These are phyloP conservation scores for Collariella sp. DNA, from an alignment of 495 filamentous ascomycete species.

Conservation along the genomic window DNA sequence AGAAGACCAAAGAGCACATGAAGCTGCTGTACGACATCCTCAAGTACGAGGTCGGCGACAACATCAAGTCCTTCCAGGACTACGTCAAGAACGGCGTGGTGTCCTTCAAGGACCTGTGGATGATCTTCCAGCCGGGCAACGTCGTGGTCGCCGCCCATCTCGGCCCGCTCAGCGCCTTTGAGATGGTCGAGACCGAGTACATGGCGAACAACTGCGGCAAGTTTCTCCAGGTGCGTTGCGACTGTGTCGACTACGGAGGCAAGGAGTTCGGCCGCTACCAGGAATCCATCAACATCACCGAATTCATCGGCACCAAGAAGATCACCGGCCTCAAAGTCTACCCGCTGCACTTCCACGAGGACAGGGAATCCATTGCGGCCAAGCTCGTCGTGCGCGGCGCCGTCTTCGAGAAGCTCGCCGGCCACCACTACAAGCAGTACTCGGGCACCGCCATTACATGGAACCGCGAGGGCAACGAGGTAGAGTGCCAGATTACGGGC, in stretches of 20 bases:
- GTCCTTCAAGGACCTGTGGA: slow-evolving; percentile 46
- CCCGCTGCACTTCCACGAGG: slow-evolving; percentile 49
- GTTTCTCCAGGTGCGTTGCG: slow-evolving; percentile 35
- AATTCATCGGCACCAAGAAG: slow-evolving; percentile 48
- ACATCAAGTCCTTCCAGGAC: slow-evolving; percentile 49
- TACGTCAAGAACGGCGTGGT: slow-evolving; percentile 50
- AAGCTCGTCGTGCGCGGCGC: slow-evolving; percentile 40
- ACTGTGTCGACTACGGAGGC: slow-evolving; percentile 55
- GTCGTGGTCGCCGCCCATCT: slow-evolving; percentile 24
- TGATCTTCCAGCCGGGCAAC: slow-evolving; percentile 36
- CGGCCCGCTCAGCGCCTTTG: slow-evolving; percentile 28
- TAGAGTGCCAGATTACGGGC: slow-evolving; percentile 23
- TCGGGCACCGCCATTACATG: slow-evolving; percentile 38
- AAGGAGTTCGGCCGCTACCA: slow-evolving; percentile 45
- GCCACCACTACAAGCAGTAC: slow-evolving; percentile 50
- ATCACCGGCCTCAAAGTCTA: slow-evolving; percentile 49
- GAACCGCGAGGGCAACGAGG: slow-evolving; percentile 29
- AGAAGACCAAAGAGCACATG: slow-evolving; percentile 46
- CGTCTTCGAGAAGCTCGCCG: slow-evolving; percentile 46
- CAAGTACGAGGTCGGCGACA: slow-evolving; percentile 49
- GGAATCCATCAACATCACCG: slow-evolving; percentile 35
- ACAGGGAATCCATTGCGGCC: slow-evolving; percentile 32
- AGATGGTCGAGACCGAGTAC: slow-evolving; percentile 26
- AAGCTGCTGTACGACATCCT: slow-evolving; percentile 49
- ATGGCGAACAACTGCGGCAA: slow-evolving; percentile 26